phyloP scores from a whole-genome alignment of 2,329 filamentous ascomycete genomes.

The Diplodia corticola region DNA sequence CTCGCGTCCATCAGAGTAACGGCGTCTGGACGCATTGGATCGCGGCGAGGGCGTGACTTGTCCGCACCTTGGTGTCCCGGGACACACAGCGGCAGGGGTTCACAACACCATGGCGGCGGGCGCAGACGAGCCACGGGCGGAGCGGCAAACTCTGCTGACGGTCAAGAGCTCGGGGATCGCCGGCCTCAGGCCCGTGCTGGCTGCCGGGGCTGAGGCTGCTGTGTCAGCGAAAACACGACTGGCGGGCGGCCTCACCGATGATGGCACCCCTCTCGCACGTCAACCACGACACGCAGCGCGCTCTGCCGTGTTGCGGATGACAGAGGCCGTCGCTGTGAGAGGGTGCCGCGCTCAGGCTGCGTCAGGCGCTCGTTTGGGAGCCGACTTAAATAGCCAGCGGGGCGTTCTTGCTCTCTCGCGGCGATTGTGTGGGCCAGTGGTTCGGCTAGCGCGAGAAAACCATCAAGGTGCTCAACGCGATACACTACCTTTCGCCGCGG shows the following conservation, averaged over 20 bases:
- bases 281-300: not conserved
- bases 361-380: not conserved
- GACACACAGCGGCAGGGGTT: not conserved
- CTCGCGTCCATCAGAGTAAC: not conserved
- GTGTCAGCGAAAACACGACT: slow-evolving; percentile 13
- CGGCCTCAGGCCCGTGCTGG: slow-evolving; percentile 9
- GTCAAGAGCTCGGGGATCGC: not conserved
- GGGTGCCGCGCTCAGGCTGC: not conserved
- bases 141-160: slow-evolving; percentile 8
- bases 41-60: not conserved
- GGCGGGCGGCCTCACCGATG: not conserved
- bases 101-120: not conserved
- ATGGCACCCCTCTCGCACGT: not conserved
- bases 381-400: not conserved
- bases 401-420: slow-evolving; percentile 11
- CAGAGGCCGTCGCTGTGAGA: not conserved
- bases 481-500: not conserved
- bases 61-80: slow-evolving; percentile 3
- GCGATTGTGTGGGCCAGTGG: slow-evolving; percentile 5
- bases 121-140: slow-evolving; percentile 5
- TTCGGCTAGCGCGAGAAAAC: slow-evolving; percentile 21
- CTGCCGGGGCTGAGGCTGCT: not conserved
- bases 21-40: not conserved
- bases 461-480: slow-evolving; percentile 23
- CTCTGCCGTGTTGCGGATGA: not conserved